phyloP scores from a whole-genome alignment of 2,329 filamentous ascomycete genomes.

The Hymenoscyphus albidus region DNA sequence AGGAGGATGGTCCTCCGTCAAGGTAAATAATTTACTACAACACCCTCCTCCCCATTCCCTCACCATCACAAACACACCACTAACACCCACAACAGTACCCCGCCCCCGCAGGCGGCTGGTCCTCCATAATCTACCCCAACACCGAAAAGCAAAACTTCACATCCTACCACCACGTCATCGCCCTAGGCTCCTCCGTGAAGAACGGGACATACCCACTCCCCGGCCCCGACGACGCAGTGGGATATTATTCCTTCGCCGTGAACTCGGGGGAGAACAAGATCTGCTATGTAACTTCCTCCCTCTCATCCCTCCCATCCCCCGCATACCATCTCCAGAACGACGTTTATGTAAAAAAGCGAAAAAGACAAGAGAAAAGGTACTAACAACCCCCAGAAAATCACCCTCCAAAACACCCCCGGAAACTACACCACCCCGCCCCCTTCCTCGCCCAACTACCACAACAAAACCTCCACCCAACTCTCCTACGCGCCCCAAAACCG shows the following conservation, averaged over 20 bases:
- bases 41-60: background rate
- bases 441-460: slow-evolving; percentile 17
- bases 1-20: background rate
- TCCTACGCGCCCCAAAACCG: slow-evolving; percentile 43
- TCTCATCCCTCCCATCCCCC: background rate
- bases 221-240: slow-evolving; percentile 40
- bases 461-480: slow-evolving; percentile 47
- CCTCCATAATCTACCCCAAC: slow-evolving; percentile 18
- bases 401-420: slow-evolving; percentile 43
- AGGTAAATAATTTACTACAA: background rate
- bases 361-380: background rate
- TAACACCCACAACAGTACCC: slow-evolving; percentile 15
- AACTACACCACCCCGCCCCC: slow-evolving; percentile 39
- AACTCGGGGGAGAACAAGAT: slow-evolving; percentile 38
- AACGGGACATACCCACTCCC: slow-evolving; percentile 35
- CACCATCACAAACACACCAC: slow-evolving; percentile 3
- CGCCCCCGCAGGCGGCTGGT: slow-evolving; percentile 21
- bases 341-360: too few species aligned
- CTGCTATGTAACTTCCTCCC: slow-evolving; percentile 28
- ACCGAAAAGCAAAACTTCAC: slow-evolving; percentile 37
- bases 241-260: slow-evolving; percentile 47
- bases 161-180: slow-evolving; percentile 43
- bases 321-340: background rate
- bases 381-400: slow-evolving; percentile 40
- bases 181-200: slow-evolving; percentile 45